Conservation (phyloP, 306 rosid species). For the Abrus pulchellus region DNA sequence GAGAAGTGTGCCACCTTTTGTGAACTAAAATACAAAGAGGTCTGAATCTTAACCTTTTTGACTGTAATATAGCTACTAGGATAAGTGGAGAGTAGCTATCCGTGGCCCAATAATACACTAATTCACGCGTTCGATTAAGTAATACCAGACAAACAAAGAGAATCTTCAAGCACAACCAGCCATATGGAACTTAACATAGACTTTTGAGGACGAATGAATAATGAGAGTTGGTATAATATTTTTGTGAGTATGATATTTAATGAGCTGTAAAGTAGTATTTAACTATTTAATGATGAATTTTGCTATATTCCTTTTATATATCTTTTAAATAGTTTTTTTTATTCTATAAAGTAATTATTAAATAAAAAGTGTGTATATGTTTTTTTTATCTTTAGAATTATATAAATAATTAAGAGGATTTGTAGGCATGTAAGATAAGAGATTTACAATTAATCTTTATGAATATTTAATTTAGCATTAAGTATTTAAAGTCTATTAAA, state of each 20-base stretch:
- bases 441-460: too few relatives aligned
- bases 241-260: background rate
- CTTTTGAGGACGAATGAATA: conserved; percentile 5
- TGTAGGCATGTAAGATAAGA: too few relatives aligned
- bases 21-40: too few relatives aligned
- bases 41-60: background rate
- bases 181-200: conserved; percentile 14
- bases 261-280: background rate
- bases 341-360: too few relatives aligned
- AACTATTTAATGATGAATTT: too few relatives aligned
- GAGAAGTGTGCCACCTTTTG: too few relatives aligned
- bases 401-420: too few relatives aligned
- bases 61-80: background rate
- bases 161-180: conserved; percentile 37
- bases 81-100: conserved; percentile 25
- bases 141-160: conserved; percentile 15
- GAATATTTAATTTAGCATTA: too few relatives aligned
- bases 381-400: too few relatives aligned
- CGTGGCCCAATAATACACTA: conserved; percentile 41
- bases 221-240: background rate
- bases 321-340: too few relatives aligned
- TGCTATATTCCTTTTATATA: too few relatives aligned
- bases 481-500: background rate
- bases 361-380: too few relatives aligned
- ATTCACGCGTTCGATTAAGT: background rate